Percentiles rank a stretch among this genome's conserved stretches.
These are phyloP conservation scores for Lactarius psammicola DNA, from an alignment of 768 basidiomycete species.

Conservation along the genomic window DNA sequence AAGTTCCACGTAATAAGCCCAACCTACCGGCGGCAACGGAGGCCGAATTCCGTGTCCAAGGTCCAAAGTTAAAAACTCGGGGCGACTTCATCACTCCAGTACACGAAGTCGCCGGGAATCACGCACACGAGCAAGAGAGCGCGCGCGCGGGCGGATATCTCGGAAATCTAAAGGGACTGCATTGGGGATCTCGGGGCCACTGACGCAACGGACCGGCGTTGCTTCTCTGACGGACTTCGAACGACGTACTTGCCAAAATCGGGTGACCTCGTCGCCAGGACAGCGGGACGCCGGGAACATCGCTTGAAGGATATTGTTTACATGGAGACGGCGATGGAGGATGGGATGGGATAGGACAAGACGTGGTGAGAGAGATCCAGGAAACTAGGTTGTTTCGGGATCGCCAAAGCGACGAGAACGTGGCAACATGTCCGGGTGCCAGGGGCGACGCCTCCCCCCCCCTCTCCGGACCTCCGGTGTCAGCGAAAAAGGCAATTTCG, in stretches of 20 bases:
- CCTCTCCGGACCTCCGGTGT: not conserved
- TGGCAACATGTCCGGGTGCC: conserved; percentile 3
- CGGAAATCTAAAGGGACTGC: conserved; percentile 10
- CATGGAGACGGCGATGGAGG: not conserved
- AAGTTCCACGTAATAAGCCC: conserved; percentile 19
- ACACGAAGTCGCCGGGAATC: not conserved
- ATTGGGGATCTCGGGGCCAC: conserved; percentile 2
- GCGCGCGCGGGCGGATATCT: conserved; percentile 10
- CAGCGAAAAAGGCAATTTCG: not conserved
- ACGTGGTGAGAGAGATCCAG: not conserved
- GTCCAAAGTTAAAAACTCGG: not conserved
- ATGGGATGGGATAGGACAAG: too few species aligned
- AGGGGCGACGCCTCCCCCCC: not conserved
- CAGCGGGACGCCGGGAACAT: conserved; percentile 4
- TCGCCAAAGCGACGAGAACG: conserved; percentile 23
- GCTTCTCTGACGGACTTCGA: not conserved
- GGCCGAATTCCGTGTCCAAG: conserved; percentile 6
- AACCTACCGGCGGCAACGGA: conserved; percentile 6
- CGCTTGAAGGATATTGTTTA: not conserved
- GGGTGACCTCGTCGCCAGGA: conserved; percentile 23
- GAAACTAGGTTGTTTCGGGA: conserved; percentile 19
- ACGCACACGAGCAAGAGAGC: not conserved
- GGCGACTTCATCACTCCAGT: not conserved
- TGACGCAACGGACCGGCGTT: not conserved
- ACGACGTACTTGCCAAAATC: conserved; percentile 17